Base-by-base conservation (phyloP, 208 protist species). In the Crithidia thermophila region DNA sequence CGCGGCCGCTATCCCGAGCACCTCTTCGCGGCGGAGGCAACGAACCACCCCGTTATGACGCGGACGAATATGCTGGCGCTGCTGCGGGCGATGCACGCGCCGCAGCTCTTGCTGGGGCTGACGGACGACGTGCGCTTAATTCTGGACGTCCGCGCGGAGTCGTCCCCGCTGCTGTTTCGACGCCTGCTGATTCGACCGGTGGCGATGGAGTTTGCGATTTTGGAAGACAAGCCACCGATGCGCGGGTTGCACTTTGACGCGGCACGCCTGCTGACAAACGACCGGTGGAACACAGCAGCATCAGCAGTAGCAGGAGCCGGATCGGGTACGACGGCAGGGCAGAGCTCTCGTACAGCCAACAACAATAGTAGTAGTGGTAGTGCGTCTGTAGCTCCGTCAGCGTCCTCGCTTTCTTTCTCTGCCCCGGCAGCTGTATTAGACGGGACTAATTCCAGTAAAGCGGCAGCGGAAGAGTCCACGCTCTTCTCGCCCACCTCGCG, bases 1-100 rank as follows among this genome's bases (percentile, higher is more conserved):
- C 83, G 88, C 20, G 91, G 91, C 16, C 53, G 66, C 31, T 90
- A 84, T 53, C 85, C 87, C n/a, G 60, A 62, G 27, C 73, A 87
- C 10, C 69, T 87, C 30, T 87, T 93, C 59, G 87, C 87, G 0
- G 52, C 23, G 20, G 23, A 91, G 23, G 61, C 58, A 2, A 84
- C 83, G 5, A 43, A 75, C 27, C 90, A 95, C 62, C 87, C 87
- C 20, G 83, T 95, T 49, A 87, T 93, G 84, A 91, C 86, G 11
- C 58, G 62, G 16, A 39, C 71, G 31, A 83, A 59, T 52, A 84
- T 96, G 87, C 45, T 88, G 21, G 60, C 75, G 16, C 37, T 93
- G 2, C 78, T 96, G 25, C 77, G 80, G 7, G 62, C 80, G 6
- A 59, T 79, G 53, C 85, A 93, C 65, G 87, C 88, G 0, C 75